phyloP scores from a whole-genome alignment of 495 filamentous ascomycete species.

The Cetradonia linearis region DNA sequence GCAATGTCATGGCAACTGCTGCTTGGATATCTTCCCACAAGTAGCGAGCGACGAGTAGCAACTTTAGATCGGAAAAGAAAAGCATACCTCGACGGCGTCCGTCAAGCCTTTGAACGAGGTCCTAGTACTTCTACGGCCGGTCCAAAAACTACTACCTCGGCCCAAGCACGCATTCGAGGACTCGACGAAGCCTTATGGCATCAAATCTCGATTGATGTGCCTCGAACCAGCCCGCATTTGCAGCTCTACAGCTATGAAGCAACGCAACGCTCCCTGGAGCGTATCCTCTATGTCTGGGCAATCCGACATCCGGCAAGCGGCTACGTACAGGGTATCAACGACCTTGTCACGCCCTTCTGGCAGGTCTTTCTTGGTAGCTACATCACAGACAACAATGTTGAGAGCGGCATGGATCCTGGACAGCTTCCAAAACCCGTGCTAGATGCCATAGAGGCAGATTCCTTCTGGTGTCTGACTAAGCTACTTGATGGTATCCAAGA shows the following conservation, averaged over 20 bases:
- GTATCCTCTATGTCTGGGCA: slow-evolving; percentile 95
- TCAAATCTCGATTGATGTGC: slow-evolving; percentile 97
- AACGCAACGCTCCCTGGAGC: slow-evolving; percentile 83
- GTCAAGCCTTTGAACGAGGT: slow-evolving; percentile 82
- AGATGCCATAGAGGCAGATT: slow-evolving; percentile 94
- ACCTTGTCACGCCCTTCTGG: slow-evolving; percentile 95
- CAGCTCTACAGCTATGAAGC: slow-evolving; percentile 92
- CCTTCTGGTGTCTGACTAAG: slow-evolving; percentile 97
- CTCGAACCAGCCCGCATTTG: slow-evolving; percentile 91
- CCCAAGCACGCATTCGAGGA: slow-evolving; percentile 52
- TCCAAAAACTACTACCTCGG: slow-evolving; percentile 31
- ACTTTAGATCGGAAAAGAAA: slow-evolving; percentile 92
- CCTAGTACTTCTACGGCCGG: slow-evolving; percentile 29
- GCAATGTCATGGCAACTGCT: slow-evolving; percentile 98
- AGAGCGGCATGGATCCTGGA: slow-evolving; percentile 90
- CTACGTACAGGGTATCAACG: slow-evolving; percentile 98
- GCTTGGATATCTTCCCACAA: slow-evolving; percentile 89
- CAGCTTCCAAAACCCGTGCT: slow-evolving; percentile 83
- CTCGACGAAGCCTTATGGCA: slow-evolving; percentile 96
- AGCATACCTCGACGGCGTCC: slow-evolving; percentile 91
- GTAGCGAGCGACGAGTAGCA: slow-evolving; percentile 78
- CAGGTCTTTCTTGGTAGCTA: slow-evolving; percentile 92
- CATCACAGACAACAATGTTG: slow-evolving; percentile 85
- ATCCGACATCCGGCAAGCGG: slow-evolving; percentile 94
- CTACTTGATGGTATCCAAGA: slow-evolving; percentile 96